A percentile compares a stretch with the other conserved stretches of the same genome.
Conservation (phyloP, 2,329 filamentous ascomycete species). For the Parastagonospora nodorum region DNA sequence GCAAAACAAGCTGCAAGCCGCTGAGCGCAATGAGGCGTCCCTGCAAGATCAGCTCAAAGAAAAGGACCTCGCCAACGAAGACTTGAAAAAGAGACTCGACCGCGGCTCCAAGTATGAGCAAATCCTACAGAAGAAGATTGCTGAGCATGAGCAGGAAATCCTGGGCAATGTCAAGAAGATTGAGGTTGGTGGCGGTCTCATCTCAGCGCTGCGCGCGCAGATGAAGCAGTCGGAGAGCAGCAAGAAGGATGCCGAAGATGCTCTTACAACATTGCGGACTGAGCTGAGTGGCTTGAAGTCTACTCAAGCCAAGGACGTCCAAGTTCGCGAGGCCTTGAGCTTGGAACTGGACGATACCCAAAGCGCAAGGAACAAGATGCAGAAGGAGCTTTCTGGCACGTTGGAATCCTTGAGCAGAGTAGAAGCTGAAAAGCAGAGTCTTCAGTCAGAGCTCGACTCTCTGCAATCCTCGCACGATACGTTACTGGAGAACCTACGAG, state of each 20-base stretch:
- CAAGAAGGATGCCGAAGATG: slow-evolving; percentile 27
- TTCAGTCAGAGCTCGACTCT: slow-evolving; percentile 28
- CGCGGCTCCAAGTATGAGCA: slow-evolving; percentile 24
- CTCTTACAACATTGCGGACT: slow-evolving; percentile 20
- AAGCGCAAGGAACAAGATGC: slow-evolving; percentile 19
- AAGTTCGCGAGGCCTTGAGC: slow-evolving; percentile 19
- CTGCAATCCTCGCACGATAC: slow-evolving; percentile 20
- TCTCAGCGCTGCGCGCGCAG: slow-evolving; percentile 29
- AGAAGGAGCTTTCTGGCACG: slow-evolving; percentile 21
- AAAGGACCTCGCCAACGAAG: slow-evolving; percentile 22
- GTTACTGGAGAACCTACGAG: slow-evolving; percentile 24
- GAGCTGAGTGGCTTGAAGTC: slow-evolving; percentile 23
- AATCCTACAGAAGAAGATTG: slow-evolving; percentile 30
- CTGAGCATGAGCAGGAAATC: slow-evolving; percentile 30
- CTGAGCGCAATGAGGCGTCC: slow-evolving; percentile 25
- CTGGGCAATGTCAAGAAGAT: slow-evolving; percentile 21
- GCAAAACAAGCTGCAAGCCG: slow-evolving; percentile 23
- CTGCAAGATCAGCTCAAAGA: slow-evolving; percentile 28
- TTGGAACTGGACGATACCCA: slow-evolving; percentile 29
- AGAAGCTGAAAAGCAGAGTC: slow-evolving; percentile 7
- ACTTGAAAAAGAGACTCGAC: slow-evolving; percentile 23
- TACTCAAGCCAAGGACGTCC: slow-evolving; percentile 15
- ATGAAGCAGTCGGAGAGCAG: slow-evolving; percentile 25
- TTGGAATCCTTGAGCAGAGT: slow-evolving; percentile 21
- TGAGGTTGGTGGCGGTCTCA: slow-evolving; percentile 23